Base-by-base conservation (phyloP, 2,329 filamentous ascomycete genomes). In the Epichloe glyceriae region DNA sequence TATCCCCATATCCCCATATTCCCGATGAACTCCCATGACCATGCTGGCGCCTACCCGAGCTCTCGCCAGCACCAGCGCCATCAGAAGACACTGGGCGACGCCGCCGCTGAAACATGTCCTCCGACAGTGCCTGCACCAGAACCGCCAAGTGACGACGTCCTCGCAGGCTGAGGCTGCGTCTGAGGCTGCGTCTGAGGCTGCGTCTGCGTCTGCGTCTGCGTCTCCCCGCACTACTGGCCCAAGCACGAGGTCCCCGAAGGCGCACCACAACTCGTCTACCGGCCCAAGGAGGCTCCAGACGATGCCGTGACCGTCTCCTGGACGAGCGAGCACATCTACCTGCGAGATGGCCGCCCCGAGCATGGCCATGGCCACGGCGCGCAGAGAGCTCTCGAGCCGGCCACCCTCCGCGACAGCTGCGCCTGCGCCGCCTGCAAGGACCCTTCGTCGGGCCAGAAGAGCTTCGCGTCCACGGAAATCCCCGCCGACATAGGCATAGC, bases 401-500 rank as follows among this genome's bases (percentile, higher is more conserved):
- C 58, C 6, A 53, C 62, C 51, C 64, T 82, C 15, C 77, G 80
- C 26, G 79, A 83, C 56, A 65, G 67, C 19, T 83, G 80, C 57
- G 61, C 65, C 37, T 83, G 80, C 57, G 51, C 62, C 0, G 57
- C 58, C 11, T 83, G 80, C 61, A 69, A 76, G 49, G 75, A 81
- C 54, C 67, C 69, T 1, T 70, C 75, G n/a, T 82, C 80, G 1
- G 78, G 78, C 43, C 79, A 83, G 54, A 79, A 80, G 61, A 75
- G 66, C 53, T 75, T 73, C 57, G 65, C 67, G 1, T 72, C 70
- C 4, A 63, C 64, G 30, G 67, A 73, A 34, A 64, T 76, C 5
- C 65, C 67, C 5, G 22, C 55, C 2, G 46, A 58, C 11, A 66
- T 73, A 30, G 47, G 54, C 12, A 61, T 73, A 19, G 53, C 57